Conservation (phyloP, 2,329 filamentous ascomycete genomes). For the Monosporascus sp. region DNA sequence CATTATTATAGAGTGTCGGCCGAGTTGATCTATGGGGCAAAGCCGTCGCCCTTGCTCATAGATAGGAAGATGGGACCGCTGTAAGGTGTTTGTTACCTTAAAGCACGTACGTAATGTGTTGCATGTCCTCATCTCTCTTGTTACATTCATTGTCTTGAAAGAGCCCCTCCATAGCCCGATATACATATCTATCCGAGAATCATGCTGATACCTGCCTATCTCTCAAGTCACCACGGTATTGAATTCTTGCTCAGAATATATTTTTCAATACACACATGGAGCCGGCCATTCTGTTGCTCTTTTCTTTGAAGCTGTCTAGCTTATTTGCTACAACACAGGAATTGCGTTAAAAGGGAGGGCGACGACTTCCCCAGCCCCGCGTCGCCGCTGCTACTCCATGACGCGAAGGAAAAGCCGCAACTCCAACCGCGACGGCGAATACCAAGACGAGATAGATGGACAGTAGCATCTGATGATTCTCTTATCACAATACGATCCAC, state of each 20-base stretch:
- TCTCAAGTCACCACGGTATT: too few species aligned
- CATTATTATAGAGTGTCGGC: conserved; percentile 1
- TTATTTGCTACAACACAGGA: conserved; percentile 5
- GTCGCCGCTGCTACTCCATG: conserved; percentile 10
- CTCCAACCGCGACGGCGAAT: neutral
- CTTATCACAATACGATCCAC: conserved; percentile 7
- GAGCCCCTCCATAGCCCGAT: neutral
- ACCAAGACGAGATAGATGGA: neutral
- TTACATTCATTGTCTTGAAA: neutral
- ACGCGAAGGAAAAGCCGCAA: neutral
- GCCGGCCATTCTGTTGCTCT: neutral
- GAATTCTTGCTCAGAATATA: too few species aligned
- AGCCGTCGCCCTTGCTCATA: conserved; percentile 14
- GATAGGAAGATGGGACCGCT: conserved; percentile 26
- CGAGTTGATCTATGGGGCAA: conserved; percentile 22
- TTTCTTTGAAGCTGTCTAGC: neutral
- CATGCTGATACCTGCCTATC: too few species aligned
- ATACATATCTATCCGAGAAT: too few species aligned
- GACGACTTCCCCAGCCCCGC: conserved; percentile 12
- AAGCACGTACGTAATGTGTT: too few species aligned
- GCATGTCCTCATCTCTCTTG: neutral
- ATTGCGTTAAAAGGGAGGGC: conserved; percentile 20
- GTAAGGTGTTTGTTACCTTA: conserved; percentile 17
- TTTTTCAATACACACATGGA: too few species aligned
- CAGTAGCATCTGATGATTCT: conserved; percentile 1